These are phyloP conservation scores for Cystofilobasidium bisporidii DNA, from an alignment of 768 basidiomycete species.

Conservation along the genomic window DNA sequence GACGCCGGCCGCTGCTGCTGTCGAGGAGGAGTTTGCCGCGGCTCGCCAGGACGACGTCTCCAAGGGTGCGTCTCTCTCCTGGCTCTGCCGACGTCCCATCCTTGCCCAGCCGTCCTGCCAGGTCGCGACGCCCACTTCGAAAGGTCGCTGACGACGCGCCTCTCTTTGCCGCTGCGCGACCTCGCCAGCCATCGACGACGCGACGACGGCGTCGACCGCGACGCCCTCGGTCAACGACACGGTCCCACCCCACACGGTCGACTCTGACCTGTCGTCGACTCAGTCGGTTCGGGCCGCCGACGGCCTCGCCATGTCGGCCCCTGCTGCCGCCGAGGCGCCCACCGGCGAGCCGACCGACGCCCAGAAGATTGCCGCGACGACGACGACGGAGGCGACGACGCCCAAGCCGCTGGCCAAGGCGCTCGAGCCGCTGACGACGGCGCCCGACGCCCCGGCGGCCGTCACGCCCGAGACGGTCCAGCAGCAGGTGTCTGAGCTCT, in stretches of 20 bases:
- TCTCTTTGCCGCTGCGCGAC: too few relatives aligned
- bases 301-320: neutral
- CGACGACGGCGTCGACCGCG: neutral
- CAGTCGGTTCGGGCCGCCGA: neutral
- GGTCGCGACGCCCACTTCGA: too few relatives aligned
- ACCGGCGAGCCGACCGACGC: neutral
- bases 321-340: too few relatives aligned
- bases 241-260: neutral
- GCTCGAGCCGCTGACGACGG: neutral
- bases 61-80: neutral
- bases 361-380: conserved; percentile 3
- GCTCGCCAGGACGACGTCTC: neutral
- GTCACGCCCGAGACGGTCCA: neutral
- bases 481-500: neutral
- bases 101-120: too few relatives aligned
- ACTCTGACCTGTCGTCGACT: neutral
- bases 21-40: neutral
- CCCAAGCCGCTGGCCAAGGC: neutral
- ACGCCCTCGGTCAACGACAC: neutral
- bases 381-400: neutral
- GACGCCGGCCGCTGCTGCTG: neutral
- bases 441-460: neutral
- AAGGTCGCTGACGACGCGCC: too few relatives aligned
- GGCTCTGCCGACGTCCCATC: neutral
- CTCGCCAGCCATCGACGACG: conserved; percentile 9